Percentiles rank a stretch among this genome's conserved stretches.
Evolutionary conservation across 306 rosid species (phyloP).

Genomic region (Vigna trinervia): DNA sequence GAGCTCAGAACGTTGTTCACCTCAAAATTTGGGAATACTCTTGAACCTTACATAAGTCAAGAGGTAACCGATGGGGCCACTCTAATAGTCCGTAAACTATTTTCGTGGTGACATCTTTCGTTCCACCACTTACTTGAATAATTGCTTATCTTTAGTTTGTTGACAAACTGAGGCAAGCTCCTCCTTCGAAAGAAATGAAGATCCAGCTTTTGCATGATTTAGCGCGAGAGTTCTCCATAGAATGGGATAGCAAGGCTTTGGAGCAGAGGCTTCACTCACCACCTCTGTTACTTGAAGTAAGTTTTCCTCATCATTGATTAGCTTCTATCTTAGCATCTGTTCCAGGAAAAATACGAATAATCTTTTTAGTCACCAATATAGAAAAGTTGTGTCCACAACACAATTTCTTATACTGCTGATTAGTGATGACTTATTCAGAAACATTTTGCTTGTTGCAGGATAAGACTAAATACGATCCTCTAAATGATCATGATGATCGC

Average conservation of each 20-base stretch:
- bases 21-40: conserved; percentile 61
- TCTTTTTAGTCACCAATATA: too few species aligned
- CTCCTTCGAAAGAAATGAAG: conserved; percentile 74
- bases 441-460: conserved; percentile 50
- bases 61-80: conserved; percentile 59
- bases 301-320: conserved; percentile 18
- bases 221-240: conserved; percentile 65
- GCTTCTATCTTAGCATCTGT: background rate
- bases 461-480: conserved; percentile 26
- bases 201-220: conserved; percentile 67
- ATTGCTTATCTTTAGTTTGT: conserved; percentile 56
- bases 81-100: background rate
- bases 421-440: conserved; percentile 23
- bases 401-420: background rate
- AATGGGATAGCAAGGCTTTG: conserved; percentile 73
- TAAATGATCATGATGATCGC: conserved; percentile 21
- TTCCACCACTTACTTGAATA: conserved; percentile 42
- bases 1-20: conserved; percentile 66
- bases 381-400: background rate
- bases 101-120: conserved; percentile 20
- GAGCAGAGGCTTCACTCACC: conserved; percentile 59
- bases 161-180: conserved; percentile 55
- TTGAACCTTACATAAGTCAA: conserved; percentile 56
- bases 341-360: background rate
- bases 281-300: conserved; percentile 49